Conservation (phyloP, 2,329 filamentous ascomycete genomes). For the Mycocentrospora acerina region DNA sequence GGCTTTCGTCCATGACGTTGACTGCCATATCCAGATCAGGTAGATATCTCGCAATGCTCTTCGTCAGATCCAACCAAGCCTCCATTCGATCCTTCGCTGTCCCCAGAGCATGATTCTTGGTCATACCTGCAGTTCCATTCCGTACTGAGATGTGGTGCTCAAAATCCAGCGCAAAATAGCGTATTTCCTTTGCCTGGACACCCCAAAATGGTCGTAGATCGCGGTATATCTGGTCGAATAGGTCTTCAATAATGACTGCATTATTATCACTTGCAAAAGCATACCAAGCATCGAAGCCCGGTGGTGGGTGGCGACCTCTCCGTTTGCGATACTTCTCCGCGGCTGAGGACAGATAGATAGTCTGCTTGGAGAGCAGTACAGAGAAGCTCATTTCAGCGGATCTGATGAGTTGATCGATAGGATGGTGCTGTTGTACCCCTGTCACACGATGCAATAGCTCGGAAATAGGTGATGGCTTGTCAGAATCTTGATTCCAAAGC, state of each 20-base stretch:
- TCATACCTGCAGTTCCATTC: constrained; percentile 39
- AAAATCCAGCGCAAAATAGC: constrained; percentile 43
- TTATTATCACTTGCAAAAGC: constrained; percentile 46
- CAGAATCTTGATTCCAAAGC: constrained; percentile 9
- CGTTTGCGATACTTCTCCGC: constrained; percentile 47
- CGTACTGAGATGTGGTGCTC: constrained; percentile 44
- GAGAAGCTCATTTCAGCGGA: constrained; percentile 35
- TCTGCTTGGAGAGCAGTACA: constrained; percentile 38
- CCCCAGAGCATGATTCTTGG: constrained; percentile 20
- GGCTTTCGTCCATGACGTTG: constrained; percentile 53
- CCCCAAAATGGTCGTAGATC: constrained; percentile 55
- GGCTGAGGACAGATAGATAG: constrained; percentile 39
- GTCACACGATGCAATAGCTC: neutral
- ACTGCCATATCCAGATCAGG: constrained; percentile 52
- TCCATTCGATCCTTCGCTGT: constrained; percentile 40
- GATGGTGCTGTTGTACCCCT: constrained; percentile 23
- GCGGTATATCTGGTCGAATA: constrained; percentile 55
- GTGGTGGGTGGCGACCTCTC: constrained; percentile 53
- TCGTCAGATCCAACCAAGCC: constrained; percentile 46
- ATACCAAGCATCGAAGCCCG: constrained; percentile 53
- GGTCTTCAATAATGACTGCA: constrained; percentile 51
- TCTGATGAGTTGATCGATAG: constrained; percentile 42
- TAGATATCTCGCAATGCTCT: constrained; percentile 39
- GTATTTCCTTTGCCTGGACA: constrained; percentile 44
- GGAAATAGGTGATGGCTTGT: neutral